Evolutionary conservation across 2,329 filamentous ascomycete species (phyloP).

Genomic region (Didymella segeticola): DNA sequence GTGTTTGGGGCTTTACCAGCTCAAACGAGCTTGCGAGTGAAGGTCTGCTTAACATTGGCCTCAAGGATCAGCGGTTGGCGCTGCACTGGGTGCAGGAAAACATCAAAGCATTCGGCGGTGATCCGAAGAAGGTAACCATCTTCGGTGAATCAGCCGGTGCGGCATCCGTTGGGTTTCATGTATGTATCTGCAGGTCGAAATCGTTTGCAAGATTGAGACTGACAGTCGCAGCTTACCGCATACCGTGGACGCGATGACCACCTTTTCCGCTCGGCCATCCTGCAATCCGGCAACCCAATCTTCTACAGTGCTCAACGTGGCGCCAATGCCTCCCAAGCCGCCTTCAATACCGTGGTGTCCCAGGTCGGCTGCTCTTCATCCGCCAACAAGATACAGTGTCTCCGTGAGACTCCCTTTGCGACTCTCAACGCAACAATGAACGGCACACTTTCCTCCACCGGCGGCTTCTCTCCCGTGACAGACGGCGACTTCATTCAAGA

Average conservation of each 20-base stretch:
- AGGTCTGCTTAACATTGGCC: slow-evolving; percentile 54
- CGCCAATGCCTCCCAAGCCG: slow-evolving; percentile 22
- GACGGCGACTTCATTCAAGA: slow-evolving; percentile 63
- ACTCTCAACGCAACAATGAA: slow-evolving; percentile 63
- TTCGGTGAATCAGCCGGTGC: slow-evolving; percentile 40
- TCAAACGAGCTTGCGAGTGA: slow-evolving; percentile 23
- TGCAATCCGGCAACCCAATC: slow-evolving; percentile 50
- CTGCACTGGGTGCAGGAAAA: slow-evolving; percentile 62
- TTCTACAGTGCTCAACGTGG: slow-evolving; percentile 23
- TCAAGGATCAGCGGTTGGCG: slow-evolving; percentile 61
- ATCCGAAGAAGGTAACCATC: slow-evolving; percentile 57
- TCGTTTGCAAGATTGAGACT: too few relatives aligned
- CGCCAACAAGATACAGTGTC: slow-evolving; percentile 39
- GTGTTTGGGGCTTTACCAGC: slow-evolving; percentile 30
- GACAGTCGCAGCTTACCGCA: slow-evolving; percentile 50
- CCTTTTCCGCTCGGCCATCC: slow-evolving; percentile 55
- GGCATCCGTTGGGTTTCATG: slow-evolving; percentile 39
- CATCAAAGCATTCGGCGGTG: slow-evolving; percentile 56
- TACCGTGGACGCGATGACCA: slow-evolving; percentile 55
- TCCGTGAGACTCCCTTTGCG: slow-evolving; percentile 66
- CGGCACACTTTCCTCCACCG: slow-evolving; percentile 36
- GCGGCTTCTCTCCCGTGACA: slow-evolving; percentile 50
- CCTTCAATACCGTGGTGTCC: slow-evolving; percentile 38
- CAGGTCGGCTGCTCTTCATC: slow-evolving; percentile 22
- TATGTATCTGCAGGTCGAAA: too few relatives aligned